Evolutionary conservation across 768 basidiomycete species (phyloP).

Genomic region (Collybia nuda): DNA sequence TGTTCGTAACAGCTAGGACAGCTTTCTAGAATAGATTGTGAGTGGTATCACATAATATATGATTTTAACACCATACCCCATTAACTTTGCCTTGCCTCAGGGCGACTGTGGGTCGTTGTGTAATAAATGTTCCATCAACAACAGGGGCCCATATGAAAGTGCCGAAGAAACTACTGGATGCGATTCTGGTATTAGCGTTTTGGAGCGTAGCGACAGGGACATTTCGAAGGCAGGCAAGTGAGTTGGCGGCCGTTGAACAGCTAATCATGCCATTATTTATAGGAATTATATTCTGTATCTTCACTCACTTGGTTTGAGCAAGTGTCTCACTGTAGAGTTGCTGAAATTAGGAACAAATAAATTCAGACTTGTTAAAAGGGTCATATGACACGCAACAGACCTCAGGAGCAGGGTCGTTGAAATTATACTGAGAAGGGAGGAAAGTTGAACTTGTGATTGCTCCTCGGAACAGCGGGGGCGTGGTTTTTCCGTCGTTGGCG

Average conservation of each 20-base stretch:
- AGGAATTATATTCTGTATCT: too few species aligned
- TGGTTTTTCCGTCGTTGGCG: conserved; percentile 42
- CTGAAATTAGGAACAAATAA: conserved; percentile 13
- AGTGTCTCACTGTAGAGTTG: conserved; percentile 26
- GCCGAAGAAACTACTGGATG: conserved; percentile 28
- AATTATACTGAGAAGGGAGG: conserved; percentile 43
- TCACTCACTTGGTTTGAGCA: conserved; percentile 28
- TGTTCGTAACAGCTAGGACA: conserved; percentile 35
- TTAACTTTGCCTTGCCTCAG: conserved; percentile 35
- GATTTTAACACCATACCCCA: conserved; percentile 27
- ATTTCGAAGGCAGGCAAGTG: conserved; percentile 37
- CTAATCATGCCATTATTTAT: conserved; percentile 17
- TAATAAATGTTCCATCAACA: conserved; percentile 44
- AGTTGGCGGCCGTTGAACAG: conserved; percentile 28
- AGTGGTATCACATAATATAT: not conserved
- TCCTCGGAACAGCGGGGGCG: conserved; percentile 38
- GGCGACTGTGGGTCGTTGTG: conserved; percentile 35
- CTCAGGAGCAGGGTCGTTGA: conserved; percentile 32
- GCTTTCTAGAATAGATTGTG: conserved; percentile 17
- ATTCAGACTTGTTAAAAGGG: not conserved
- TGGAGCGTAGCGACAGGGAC: conserved; percentile 27
- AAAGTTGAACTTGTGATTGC: conserved; percentile 44
- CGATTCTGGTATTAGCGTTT: conserved; percentile 28
- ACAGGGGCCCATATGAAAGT: conserved; percentile 39
- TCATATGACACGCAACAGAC: not conserved